Conservation (phyloP, 2,329 filamentous ascomycete species). For the Fusarium duplospermum region DNA sequence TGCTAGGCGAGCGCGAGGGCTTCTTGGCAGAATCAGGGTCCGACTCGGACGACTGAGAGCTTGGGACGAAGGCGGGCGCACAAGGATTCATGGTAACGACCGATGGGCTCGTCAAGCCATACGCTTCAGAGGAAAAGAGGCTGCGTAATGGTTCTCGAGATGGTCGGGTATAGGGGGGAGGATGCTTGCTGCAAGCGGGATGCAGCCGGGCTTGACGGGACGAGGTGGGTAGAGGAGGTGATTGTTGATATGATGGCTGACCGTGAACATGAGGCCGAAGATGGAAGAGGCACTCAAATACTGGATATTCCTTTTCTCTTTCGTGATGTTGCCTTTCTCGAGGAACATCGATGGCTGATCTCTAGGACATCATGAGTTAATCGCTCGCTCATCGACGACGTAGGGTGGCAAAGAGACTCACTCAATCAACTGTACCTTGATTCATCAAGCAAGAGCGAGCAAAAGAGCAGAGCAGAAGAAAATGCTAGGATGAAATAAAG, state of each 20-base stretch:
- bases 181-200: neutral
- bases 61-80: slow-evolving; percentile 44
- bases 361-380: neutral
- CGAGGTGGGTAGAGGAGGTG: neutral
- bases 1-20: neutral
- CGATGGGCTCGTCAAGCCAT: neutral
- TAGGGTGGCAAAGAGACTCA: neutral
- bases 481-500: neutral
- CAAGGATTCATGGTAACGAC: slow-evolving; percentile 44
- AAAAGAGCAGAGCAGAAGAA: neutral
- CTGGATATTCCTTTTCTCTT: neutral
- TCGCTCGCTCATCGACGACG: neutral
- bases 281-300: neutral
- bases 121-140: neutral
- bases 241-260: neutral
- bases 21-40: slow-evolving; percentile 2
- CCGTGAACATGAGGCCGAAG: neutral
- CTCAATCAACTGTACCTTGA: neutral
- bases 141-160: neutral
- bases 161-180: neutral
- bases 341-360: neutral
- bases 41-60: slow-evolving; percentile 5
- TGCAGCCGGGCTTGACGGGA: neutral
- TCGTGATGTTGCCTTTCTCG: neutral
- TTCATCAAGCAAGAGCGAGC: neutral